phyloP scores from a whole-genome alignment of 2,329 filamentous ascomycete genomes.

The Phialemoniopsis sp. region DNA sequence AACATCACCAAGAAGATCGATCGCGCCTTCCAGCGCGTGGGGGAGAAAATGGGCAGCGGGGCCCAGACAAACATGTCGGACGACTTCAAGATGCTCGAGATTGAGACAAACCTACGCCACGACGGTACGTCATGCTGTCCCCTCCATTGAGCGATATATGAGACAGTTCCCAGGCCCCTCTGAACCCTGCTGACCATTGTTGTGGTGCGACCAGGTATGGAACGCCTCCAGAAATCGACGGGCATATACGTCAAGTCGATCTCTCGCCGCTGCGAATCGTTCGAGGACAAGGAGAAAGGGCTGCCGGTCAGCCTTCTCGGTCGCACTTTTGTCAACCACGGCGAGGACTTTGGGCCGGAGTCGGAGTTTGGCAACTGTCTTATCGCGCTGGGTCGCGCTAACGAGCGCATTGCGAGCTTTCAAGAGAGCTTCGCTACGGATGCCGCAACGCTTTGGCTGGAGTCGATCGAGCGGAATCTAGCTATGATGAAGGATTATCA shows the following conservation, averaged over 20 bases:
- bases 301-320: conserved; percentile 77
- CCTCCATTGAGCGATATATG: no score
- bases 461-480: conserved; percentile 83
- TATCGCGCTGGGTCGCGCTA: conserved; percentile 74
- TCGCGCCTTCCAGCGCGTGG: conserved; percentile 96
- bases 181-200: neutral
- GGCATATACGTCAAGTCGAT: conserved; percentile 83
- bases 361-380: conserved; percentile 90
- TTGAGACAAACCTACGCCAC: conserved; percentile 84
- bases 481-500: conserved; percentile 98
- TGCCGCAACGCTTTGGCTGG: conserved; percentile 80
- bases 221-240: conserved; percentile 83
- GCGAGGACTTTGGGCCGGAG: conserved; percentile 86
- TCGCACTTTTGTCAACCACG: conserved; percentile 80
- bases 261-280: conserved; percentile 73
- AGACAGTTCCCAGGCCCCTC: no score
- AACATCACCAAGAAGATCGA: conserved; percentile 80
- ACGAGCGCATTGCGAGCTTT: conserved; percentile 80
- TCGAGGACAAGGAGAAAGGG: conserved; percentile 82
- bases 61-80: conserved; percentile 83
- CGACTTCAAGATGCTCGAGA: conserved; percentile 85
- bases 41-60: conserved; percentile 92
- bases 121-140: conserved; percentile 60
- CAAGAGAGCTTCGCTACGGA: conserved; percentile 80
- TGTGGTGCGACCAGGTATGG: conserved; percentile 63